A percentile compares a stretch with the other conserved stretches of the same genome.
phyloP scores from a whole-genome alignment of 2,329 filamentous ascomycete species.

The Knoxdaviesia capensis region DNA sequence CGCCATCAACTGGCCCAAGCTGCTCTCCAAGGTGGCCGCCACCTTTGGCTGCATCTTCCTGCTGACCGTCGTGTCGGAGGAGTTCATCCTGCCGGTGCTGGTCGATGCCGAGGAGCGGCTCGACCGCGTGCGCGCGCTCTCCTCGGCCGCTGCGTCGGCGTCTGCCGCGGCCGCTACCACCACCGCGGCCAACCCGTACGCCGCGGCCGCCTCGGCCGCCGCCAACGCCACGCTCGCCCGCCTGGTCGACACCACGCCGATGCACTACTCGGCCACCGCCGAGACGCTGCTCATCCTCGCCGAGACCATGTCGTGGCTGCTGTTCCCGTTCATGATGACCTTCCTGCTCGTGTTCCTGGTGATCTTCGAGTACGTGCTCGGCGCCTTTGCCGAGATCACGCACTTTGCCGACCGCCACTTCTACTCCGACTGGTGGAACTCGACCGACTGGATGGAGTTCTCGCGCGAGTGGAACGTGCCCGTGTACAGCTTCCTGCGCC shows the following conservation, averaged over 20 bases:
- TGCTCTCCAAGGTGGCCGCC: constrained; percentile 70
- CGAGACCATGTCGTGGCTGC: constrained; percentile 74
- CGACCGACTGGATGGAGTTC: constrained; percentile 86
- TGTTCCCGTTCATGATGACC: constrained; percentile 95
- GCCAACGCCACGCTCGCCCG: too few species aligned
- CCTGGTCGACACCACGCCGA: too few species aligned
- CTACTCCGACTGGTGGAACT: constrained; percentile 64
- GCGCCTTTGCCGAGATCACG: constrained; percentile 86
- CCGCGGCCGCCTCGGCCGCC: constrained; percentile 12
- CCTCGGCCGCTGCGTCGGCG: background rate
- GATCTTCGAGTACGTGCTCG: constrained; percentile 93
- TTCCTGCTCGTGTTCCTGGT: constrained; percentile 92
- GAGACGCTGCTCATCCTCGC: constrained; percentile 65
- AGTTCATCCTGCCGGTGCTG: constrained; percentile 86
- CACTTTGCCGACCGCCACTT: constrained; percentile 87
- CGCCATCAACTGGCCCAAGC: constrained; percentile 56
- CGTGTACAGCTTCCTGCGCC: constrained; percentile 83
- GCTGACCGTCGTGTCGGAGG: constrained; percentile 74
- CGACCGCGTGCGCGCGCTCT: too few species aligned
- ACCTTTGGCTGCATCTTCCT: constrained; percentile 95
- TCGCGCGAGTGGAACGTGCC: constrained; percentile 95
- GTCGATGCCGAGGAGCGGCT: constrained; percentile 43
- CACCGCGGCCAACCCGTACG: constrained; percentile 18
- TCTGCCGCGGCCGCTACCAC: background rate
- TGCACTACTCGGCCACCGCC: too few species aligned